These are phyloP conservation scores for Trichosporon inkin DNA, from an alignment of 1,284 basidiomycete genomes.

Conservation along the genomic window DNA sequence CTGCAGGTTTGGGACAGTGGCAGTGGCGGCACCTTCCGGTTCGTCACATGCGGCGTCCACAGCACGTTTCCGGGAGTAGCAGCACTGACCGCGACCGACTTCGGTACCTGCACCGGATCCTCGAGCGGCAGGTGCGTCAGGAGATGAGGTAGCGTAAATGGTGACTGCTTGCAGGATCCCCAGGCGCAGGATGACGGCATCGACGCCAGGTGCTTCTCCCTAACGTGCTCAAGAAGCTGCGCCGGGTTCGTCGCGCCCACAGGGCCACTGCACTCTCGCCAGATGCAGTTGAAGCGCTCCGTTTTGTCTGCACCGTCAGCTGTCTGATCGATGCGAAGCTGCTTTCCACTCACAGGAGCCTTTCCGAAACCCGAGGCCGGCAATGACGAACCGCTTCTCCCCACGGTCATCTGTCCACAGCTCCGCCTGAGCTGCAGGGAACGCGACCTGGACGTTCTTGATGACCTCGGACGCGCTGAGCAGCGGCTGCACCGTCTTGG, in stretches of 20 bases:
- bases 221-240: slow-evolving; percentile 34
- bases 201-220: slow-evolving; percentile 26
- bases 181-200: slow-evolving; percentile 32
- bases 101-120: slow-evolving; percentile 16
- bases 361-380: slow-evolving; percentile 44
- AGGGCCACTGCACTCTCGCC: slow-evolving; percentile 31
- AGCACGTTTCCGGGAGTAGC: slow-evolving; percentile 15
- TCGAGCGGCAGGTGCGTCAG: slow-evolving; percentile 40
- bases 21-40: slow-evolving; percentile 30
- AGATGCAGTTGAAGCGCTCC: slow-evolving; percentile 38
- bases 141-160: slow-evolving; percentile 37
- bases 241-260: slow-evolving; percentile 24
- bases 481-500: slow-evolving; percentile 36
- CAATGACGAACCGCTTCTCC: slow-evolving; percentile 44
- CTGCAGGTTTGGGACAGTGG: slow-evolving; percentile 23
- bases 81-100: slow-evolving; percentile 22
- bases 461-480: slow-evolving; percentile 48
- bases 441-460: slow-evolving; percentile 47
- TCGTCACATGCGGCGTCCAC: slow-evolving; percentile 22
- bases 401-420: slow-evolving; percentile 37
- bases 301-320: slow-evolving; percentile 32
- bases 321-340: neutral
- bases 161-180: slow-evolving; percentile 33
- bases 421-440: slow-evolving; percentile 43
- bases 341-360: slow-evolving; percentile 29